Evolutionary conservation across 495 filamentous ascomycete species (phyloP), one percentile per base, ranked within the genome.

Genomic region (Glonium stellatum): DNA sequence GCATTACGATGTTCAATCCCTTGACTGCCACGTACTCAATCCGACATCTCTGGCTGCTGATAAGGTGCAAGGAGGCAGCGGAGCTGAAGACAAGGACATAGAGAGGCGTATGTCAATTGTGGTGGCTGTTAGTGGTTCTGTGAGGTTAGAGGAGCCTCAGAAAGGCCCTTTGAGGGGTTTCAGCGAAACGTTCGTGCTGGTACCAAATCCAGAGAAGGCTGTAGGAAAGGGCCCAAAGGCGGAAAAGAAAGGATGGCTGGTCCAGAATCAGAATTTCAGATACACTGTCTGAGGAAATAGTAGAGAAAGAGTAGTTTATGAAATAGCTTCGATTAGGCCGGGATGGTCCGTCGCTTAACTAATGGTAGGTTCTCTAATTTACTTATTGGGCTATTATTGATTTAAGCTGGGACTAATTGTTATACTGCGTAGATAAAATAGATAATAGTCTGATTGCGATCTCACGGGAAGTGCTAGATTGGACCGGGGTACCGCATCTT

Each of bases 11-110:
- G 76, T 87, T 4, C 81, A 85, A 63, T 79, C 77, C 6, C 84
- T 81, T 58, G 87, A 93, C 71, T 84, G 81, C 67, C 87, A 91
- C 53, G 80, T 89, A 44, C 74, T 93, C 64, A 90, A 91, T 72
- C 78, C 78, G 19, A 78, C 80, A 73, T 69, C 66, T 27, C 36
- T 74, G 0, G 67, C 72, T 23, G 76, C 73, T 1, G 52, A 70
- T 18, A 77, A 79, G 53, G 0, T 65, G 67, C 21, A 69, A 67
- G 65, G 60, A 56, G 65, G 68, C 62, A 54, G 62, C 55, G 53
- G 25, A 25, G 53, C 54, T 50, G 42, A 44, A 66, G 53, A 73
- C 55, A 69, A 70, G 35, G 71, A 71, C 18, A 54, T 59, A 35
- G 62, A 64, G 46, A 49, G 44, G 73, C 81, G 88, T 55, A 84